Percentiles rank a stretch among this genome's conserved stretches.
These are phyloP conservation scores for Nemania sp. DNA, from an alignment of 2,329 filamentous ascomycete species.

Conservation along the genomic window DNA sequence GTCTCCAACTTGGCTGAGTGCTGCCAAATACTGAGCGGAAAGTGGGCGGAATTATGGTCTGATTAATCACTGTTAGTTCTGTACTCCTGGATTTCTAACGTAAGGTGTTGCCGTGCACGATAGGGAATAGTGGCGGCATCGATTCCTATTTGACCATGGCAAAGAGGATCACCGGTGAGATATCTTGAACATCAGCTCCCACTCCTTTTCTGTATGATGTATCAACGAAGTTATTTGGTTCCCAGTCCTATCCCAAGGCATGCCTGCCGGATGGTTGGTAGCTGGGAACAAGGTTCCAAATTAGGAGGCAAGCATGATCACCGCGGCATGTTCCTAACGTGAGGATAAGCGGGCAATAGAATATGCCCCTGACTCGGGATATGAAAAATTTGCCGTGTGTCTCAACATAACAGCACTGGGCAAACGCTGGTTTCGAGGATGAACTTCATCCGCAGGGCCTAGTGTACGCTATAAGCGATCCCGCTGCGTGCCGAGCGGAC, in stretches of 20 bases:
- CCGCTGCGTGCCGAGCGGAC: not conserved
- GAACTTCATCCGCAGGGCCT: not conserved
- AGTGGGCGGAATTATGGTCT: not conserved
- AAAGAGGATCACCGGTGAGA: not conserved
- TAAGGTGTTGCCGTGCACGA: not conserved
- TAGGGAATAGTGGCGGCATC: not conserved
- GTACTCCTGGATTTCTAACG: not conserved
- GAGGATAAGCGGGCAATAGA: not conserved
- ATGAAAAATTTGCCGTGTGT: not conserved
- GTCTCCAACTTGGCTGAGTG: not conserved
- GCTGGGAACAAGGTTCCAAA: not conserved
- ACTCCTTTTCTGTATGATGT: not conserved
- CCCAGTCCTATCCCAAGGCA: not conserved
- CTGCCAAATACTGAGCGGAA: not conserved
- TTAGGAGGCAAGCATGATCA: not conserved
- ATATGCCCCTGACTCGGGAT: not conserved
- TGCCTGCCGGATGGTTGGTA: not conserved
- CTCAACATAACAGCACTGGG: not conserved
- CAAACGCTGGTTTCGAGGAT: not conserved
- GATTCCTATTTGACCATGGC: slow-evolving; percentile 15
- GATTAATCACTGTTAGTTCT: not conserved
- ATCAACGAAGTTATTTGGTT: not conserved
- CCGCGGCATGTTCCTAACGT: not conserved
- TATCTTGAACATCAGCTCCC: not conserved
- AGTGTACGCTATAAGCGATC: not conserved